phyloP scores from a whole-genome alignment of 805 yeast genomes.

The Lipomyces spencermartinsiae region DNA sequence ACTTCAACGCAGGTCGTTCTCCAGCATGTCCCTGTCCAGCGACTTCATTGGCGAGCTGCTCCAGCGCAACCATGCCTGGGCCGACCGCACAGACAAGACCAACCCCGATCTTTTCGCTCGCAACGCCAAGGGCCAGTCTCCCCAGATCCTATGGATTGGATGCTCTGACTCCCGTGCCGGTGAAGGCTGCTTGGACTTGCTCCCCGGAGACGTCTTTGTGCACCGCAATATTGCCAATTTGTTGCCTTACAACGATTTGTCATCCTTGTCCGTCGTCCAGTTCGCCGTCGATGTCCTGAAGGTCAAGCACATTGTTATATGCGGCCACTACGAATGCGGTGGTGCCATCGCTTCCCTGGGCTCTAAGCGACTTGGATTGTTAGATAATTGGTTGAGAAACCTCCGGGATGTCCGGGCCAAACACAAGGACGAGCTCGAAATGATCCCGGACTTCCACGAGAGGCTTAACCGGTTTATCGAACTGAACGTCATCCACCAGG shows the following conservation, averaged over 20 bases:
- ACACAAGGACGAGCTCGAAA: slow-evolving; percentile 57
- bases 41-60: slow-evolving; percentile 42
- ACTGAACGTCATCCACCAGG: slow-evolving; percentile 76
- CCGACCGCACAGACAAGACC: slow-evolving; percentile 52
- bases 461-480: slow-evolving; percentile 72
- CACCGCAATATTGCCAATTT: slow-evolving; percentile 89
- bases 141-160: slow-evolving; percentile 92
- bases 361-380: slow-evolving; percentile 64
- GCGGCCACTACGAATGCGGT: slow-evolving; percentile 97
- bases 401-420: slow-evolving; percentile 70
- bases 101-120: slow-evolving; percentile 65
- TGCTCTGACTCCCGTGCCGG: slow-evolving; percentile 92
- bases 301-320: slow-evolving; percentile 79
- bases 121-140: slow-evolving; percentile 85
- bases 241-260: slow-evolving; percentile 67
- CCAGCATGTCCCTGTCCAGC: slow-evolving; percentile 6
- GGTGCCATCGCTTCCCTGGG: slow-evolving; percentile 84
- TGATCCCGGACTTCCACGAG: slow-evolving; percentile 57
- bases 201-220: slow-evolving; percentile 91
- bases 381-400: slow-evolving; percentile 75
- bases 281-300: slow-evolving; percentile 85
- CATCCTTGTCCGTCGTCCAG: slow-evolving; percentile 79
- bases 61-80: slow-evolving; percentile 54
- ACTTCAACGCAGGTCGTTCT: background rate
- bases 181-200: slow-evolving; percentile 74